phyloP scores from a whole-genome alignment of 768 basidiomycete species.

The Galerina sulciceps region DNA sequence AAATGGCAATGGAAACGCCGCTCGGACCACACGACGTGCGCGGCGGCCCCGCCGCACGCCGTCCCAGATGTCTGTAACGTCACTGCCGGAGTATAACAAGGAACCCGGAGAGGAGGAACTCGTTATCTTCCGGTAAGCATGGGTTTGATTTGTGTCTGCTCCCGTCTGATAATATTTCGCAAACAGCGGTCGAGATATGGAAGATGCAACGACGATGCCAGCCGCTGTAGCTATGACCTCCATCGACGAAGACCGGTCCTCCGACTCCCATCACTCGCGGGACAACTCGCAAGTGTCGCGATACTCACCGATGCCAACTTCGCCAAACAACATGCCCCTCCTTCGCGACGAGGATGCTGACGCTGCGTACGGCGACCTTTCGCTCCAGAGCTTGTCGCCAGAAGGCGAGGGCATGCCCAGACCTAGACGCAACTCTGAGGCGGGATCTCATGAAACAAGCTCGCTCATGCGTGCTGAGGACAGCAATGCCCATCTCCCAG shows the following conservation, averaged over 20 bases:
- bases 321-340: slow-evolving; percentile 46
- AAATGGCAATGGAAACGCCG: slow-evolving; percentile 22
- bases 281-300: slow-evolving; percentile 31
- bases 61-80: slow-evolving; percentile 80
- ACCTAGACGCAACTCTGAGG: slow-evolving; percentile 33
- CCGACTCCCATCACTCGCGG: slow-evolving; percentile 32
- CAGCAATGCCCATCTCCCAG: slow-evolving; percentile 20
- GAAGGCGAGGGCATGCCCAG: slow-evolving; percentile 25
- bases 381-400: slow-evolving; percentile 19
- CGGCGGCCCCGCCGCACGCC: slow-evolving; percentile 64
- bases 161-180: background rate
- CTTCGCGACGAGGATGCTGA: slow-evolving; percentile 35
- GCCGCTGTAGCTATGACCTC: slow-evolving; percentile 40
- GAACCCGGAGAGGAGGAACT: slow-evolving; percentile 85
- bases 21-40: slow-evolving; percentile 34
- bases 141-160: background rate
- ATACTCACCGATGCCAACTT: slow-evolving; percentile 43
- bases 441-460: slow-evolving; percentile 29
- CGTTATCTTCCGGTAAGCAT: slow-evolving; percentile 59
- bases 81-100: slow-evolving; percentile 80
- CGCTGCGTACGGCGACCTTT: slow-evolving; percentile 20
- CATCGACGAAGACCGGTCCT: slow-evolving; percentile 39
- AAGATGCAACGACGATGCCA: slow-evolving; percentile 52
- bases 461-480: slow-evolving; percentile 28
- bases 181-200: slow-evolving; percentile 56